Conservation (phyloP, 2,329 filamentous ascomycete genomes). For the Bimuria novae-zelandiae region DNA sequence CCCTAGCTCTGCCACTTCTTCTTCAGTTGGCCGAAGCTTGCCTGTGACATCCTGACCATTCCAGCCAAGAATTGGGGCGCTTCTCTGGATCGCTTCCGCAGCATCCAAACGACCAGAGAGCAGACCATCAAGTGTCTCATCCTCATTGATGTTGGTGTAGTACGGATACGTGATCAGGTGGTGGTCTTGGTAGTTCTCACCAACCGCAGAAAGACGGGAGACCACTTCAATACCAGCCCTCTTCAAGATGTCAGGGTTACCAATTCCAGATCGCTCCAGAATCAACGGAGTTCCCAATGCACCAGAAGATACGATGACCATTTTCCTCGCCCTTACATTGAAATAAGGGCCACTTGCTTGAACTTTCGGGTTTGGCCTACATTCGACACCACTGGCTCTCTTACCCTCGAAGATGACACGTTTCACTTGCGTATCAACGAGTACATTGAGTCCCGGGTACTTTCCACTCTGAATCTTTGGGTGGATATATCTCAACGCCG, state of each 20-base stretch:
- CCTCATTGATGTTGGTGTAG: not conserved
- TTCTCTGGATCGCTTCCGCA: not conserved
- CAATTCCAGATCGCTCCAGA: not conserved
- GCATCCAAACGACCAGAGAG: not conserved
- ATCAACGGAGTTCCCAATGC: not conserved
- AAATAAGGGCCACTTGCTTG: not conserved
- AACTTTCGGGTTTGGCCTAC: slow-evolving; percentile 53
- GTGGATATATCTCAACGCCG: slow-evolving; percentile 61
- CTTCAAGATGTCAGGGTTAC: not conserved
- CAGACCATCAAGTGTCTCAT: not conserved
- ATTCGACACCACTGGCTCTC: slow-evolving; percentile 63
- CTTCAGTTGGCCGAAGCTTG: slow-evolving; percentile 56
- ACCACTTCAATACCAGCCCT: not conserved
- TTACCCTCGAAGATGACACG: slow-evolving; percentile 59
- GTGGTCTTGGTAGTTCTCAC: not conserved
- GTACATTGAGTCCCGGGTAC: slow-evolving; percentile 63
- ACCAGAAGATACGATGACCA: not conserved
- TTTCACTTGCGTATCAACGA: slow-evolving; percentile 61
- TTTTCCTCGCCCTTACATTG: not conserved
- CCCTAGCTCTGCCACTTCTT: slow-evolving; percentile 58
- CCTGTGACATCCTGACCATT: not conserved
- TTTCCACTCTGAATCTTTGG: slow-evolving; percentile 55
- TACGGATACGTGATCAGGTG: not conserved
- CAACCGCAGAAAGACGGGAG: not conserved
- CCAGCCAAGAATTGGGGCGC: not conserved